Conservation (phyloP, 164 flowering plant genomes). For the Buxus sempervirens region DNA sequence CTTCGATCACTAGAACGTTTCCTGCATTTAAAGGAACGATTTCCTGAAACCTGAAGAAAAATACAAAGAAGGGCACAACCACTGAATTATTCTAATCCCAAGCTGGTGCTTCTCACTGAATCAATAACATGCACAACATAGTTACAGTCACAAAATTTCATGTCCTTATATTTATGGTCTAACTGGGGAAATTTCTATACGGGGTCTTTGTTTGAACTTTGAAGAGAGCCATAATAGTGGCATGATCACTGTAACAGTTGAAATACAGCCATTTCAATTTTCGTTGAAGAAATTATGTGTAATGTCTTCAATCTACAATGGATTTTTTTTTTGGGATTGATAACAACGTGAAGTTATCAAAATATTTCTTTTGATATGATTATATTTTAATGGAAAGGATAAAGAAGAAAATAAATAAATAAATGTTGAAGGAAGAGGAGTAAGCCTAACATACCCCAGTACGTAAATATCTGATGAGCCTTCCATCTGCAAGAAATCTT, state of each 20-base stretch:
- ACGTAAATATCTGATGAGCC: constrained; percentile 83
- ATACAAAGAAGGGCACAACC: background rate
- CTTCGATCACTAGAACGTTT: constrained; percentile 79
- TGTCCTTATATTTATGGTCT: no score
- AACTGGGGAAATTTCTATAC: no score
- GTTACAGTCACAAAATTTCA: background rate
- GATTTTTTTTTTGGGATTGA: no score
- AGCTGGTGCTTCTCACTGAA: background rate
- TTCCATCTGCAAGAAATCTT: constrained; percentile 79
- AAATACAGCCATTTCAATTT: no score
- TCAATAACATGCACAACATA: background rate
- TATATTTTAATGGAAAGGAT: background rate
- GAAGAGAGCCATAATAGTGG: no score
- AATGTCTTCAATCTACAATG: no score
- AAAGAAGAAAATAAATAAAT: background rate
- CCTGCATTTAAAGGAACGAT: constrained; percentile 94
- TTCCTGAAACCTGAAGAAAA: constrained; percentile 87
- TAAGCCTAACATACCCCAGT: constrained; percentile 53
- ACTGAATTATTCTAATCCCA: constrained; percentile 8
- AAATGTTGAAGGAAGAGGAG: background rate
- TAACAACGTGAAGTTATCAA: no score
- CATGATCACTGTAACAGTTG: no score
- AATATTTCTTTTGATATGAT: background rate
- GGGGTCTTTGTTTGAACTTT: no score
- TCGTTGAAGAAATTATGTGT: no score